Conservation (phyloP, 257 asterid species). For the Fraxinus quadrangulata region DNA sequence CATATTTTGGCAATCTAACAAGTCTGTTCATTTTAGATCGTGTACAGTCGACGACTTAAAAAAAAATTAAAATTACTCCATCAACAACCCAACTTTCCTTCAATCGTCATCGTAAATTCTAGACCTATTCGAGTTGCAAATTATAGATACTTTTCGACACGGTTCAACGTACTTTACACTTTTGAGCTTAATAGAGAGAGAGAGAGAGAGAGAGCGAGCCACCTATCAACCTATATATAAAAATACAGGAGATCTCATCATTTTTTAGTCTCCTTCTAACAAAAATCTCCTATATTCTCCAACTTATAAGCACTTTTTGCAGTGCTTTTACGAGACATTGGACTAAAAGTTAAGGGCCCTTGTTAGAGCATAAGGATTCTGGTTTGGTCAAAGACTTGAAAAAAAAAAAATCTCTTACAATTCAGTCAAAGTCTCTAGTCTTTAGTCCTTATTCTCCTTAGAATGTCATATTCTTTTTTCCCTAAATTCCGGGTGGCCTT, state of each 20-base stretch:
- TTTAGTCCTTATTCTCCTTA: slow-evolving; percentile 21
- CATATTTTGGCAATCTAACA: no score
- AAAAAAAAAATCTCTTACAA: not conserved
- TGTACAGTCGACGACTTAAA: no score
- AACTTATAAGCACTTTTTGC: not conserved
- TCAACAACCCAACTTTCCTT: not conserved
- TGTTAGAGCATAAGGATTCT: not conserved
- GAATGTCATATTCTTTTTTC: slow-evolving; percentile 43
- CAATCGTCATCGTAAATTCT: not conserved
- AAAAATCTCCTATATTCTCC: not conserved
- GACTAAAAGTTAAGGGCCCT: not conserved
- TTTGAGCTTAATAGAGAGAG: no score
- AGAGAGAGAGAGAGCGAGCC: no score
- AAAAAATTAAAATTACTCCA: no score
- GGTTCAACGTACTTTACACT: no score
- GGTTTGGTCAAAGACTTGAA: slow-evolving; percentile 5
- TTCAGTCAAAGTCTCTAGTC: slow-evolving; percentile 29
- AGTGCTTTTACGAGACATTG: not conserved
- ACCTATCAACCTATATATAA: no score
- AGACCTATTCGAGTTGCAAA: not conserved
- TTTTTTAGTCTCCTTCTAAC: not conserved
- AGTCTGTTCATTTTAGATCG: no score
- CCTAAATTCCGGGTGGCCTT: slow-evolving; percentile 75
- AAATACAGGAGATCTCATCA: not conserved
- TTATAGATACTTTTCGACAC: no score